A percentile compares a stretch with the other conserved stretches of the same genome.
phyloP scores from a whole-genome alignment of 2,329 filamentous ascomycete species.

The Colletotrichum orchidophilum region DNA sequence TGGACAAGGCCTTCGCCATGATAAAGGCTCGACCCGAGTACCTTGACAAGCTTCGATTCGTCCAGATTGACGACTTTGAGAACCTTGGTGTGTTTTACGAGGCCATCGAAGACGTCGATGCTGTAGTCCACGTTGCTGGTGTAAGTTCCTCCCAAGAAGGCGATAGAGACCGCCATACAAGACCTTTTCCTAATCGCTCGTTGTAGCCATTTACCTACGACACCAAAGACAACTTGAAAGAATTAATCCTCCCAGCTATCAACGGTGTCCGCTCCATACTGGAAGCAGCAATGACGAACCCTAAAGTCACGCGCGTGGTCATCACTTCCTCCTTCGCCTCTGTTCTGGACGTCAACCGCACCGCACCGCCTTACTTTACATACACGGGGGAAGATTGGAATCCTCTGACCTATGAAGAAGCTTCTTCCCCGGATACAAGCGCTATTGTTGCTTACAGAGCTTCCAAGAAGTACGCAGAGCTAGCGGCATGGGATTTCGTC shows the following conservation, averaged over 20 bases:
- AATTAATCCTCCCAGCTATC: slow-evolving; percentile 55
- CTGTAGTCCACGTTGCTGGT: slow-evolving; percentile 55
- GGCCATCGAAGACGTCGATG: slow-evolving; percentile 51
- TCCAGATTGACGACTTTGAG: slow-evolving; percentile 53
- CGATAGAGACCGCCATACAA: background rate
- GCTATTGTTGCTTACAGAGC: slow-evolving; percentile 49
- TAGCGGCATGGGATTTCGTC: slow-evolving; percentile 46
- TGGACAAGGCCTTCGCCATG: slow-evolving; percentile 45
- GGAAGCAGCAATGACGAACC: slow-evolving; percentile 40
- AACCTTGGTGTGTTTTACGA: slow-evolving; percentile 46
- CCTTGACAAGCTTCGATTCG: slow-evolving; percentile 49
- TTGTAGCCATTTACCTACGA: slow-evolving; percentile 54
- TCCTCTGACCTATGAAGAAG: slow-evolving; percentile 61
- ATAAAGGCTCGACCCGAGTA: slow-evolving; percentile 48
- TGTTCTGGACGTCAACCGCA: slow-evolving; percentile 62
- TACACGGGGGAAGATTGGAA: slow-evolving; percentile 68
- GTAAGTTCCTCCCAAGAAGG: slow-evolving; percentile 36
- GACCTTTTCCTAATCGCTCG: background rate
- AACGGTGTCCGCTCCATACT: slow-evolving; percentile 55
- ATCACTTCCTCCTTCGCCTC: slow-evolving; percentile 77
- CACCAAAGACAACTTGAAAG: slow-evolving; percentile 53
- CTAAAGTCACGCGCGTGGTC: slow-evolving; percentile 47
- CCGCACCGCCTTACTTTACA: slow-evolving; percentile 57
- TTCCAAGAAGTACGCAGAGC: slow-evolving; percentile 48
- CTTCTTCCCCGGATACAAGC: slow-evolving; percentile 48